Base-by-base conservation (phyloP, 2,329 filamentous ascomycete genomes). In the Nemania sp. region DNA sequence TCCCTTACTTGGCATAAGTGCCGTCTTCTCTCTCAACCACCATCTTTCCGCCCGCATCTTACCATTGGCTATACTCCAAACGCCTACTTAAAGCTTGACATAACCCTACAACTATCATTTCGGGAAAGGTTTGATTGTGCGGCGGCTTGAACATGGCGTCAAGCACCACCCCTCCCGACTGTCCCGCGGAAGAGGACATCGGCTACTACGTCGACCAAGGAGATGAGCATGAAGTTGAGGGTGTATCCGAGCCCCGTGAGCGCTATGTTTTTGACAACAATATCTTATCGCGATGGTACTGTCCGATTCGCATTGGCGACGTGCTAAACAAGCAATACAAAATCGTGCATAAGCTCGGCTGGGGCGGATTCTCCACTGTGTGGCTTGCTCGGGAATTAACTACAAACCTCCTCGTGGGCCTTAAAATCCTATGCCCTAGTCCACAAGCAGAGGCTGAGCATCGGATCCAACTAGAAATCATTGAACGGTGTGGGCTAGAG, bases 301-400 rank as follows among this genome's bases (percentile, higher is more conserved):
- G 53, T 6, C 53, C 53, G 15, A 38, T 57, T 57, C 54, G 54
- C 5, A 57, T 57, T 3, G 54, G 54, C 13, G 35, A 57, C 22
- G 24, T 45, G 5, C 38, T 57, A 1, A 3, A 20, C 22, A 22
- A 22, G 18, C 38, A 13, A 32, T 57, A 27, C 20, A 38, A 24
- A 3, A 57, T 57, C 26, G 54, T 45, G 18, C 55, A 58, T 11
- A 58, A 58, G 35, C 38, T 58, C 13, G 55, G 55, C 24, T 58
- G 55, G 55, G 55, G 55, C 15, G 55, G 41, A 5, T 58, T 32
- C 24, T 58, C 55, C 5, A 58, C 55, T 8, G 41, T 58, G 4
- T 58, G 55, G 55, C 55, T 58, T 10, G 55, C 55, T 6, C 41
- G 41, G n/a, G 43, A 58, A 26, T 43, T 58, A 3, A 4, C 13